Percentiles rank a stretch among this genome's conserved stretches.
phyloP scores from a whole-genome alignment of 257 asterid species.

The Cinchona pubescens region DNA sequence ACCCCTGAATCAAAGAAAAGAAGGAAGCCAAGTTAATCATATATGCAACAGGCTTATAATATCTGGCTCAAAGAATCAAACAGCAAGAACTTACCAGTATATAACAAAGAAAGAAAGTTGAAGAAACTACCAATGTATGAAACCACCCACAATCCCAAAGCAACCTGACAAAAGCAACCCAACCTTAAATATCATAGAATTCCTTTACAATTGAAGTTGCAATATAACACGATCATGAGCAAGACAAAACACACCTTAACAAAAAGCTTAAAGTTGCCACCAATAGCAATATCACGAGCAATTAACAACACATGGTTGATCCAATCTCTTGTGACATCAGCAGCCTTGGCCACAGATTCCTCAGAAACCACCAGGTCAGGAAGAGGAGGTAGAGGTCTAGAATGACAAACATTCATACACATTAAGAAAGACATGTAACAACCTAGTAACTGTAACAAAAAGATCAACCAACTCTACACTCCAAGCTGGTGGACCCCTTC shows the following conservation, averaged over 20 bases:
- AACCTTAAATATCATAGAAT: slow-evolving; percentile 2
- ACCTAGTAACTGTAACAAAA: not conserved
- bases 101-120: slow-evolving; percentile 68
- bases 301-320: slow-evolving; percentile 56
- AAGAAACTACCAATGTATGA: slow-evolving; percentile 81
- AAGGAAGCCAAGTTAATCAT: slow-evolving; percentile 6
- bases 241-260: slow-evolving; percentile 52
- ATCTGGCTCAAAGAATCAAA: not conserved
- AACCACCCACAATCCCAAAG: slow-evolving; percentile 49
- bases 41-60: not conserved
- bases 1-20: slow-evolving; percentile 44
- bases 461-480: not conserved
- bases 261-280: slow-evolving; percentile 61
- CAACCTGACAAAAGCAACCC: slow-evolving; percentile 56
- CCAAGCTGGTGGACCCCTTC: not conserved
- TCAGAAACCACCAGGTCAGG: slow-evolving; percentile 81
- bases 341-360: slow-evolving; percentile 60
- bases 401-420: slow-evolving; percentile 16
- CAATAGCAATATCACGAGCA: slow-evolving; percentile 68
- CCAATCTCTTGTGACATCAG: slow-evolving; percentile 68
- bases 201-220: not conserved
- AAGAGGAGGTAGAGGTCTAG: slow-evolving; percentile 94
- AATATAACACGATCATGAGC: slow-evolving; percentile 15
- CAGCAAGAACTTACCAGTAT: slow-evolving; percentile 50
- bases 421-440: slow-evolving; percentile 3